These are phyloP conservation scores for Amanita thiersii DNA, from an alignment of 768 basidiomycete species.

Conservation along the genomic window DNA sequence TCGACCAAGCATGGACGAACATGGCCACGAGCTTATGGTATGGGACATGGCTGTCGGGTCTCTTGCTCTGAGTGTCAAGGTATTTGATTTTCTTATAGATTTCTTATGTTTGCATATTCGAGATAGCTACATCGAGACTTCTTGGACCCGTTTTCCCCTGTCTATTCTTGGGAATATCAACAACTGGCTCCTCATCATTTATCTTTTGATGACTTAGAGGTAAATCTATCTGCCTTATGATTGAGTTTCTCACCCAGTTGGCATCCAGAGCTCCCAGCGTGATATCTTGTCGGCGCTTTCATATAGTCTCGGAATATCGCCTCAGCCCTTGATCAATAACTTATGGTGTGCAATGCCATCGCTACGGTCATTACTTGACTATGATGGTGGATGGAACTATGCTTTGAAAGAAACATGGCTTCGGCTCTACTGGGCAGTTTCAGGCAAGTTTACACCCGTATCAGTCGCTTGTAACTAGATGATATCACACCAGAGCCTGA, in stretches of 20 bases:
- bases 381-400: constrained; percentile 36
- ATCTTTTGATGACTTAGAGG: constrained; percentile 47
- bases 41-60: constrained; percentile 58
- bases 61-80: constrained; percentile 57
- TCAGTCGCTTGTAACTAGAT: background rate
- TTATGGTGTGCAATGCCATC: constrained; percentile 49
- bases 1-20: constrained; percentile 13
- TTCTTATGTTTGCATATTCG: background rate
- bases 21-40: constrained; percentile 26
- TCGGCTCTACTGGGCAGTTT: constrained; percentile 32
- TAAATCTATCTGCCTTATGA: constrained; percentile 13
- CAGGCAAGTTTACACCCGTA: constrained; percentile 23
- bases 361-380: constrained; percentile 32
- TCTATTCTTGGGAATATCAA: constrained; percentile 44
- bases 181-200: constrained; percentile 39
- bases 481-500: constrained; percentile 36
- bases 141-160: constrained; percentile 43
- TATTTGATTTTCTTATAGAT: constrained; percentile 12
- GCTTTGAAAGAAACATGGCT: constrained; percentile 43
- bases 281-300: constrained; percentile 41
- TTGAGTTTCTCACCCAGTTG: background rate
- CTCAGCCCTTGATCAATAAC: constrained; percentile 50
- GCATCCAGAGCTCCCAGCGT: constrained; percentile 42
- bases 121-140: constrained; percentile 60
- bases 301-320: constrained; percentile 43